A percentile compares a stretch with the other conserved stretches of the same genome.
Conservation (phyloP, 495 filamentous ascomycete genomes). For the Neurospora hispaniola region DNA sequence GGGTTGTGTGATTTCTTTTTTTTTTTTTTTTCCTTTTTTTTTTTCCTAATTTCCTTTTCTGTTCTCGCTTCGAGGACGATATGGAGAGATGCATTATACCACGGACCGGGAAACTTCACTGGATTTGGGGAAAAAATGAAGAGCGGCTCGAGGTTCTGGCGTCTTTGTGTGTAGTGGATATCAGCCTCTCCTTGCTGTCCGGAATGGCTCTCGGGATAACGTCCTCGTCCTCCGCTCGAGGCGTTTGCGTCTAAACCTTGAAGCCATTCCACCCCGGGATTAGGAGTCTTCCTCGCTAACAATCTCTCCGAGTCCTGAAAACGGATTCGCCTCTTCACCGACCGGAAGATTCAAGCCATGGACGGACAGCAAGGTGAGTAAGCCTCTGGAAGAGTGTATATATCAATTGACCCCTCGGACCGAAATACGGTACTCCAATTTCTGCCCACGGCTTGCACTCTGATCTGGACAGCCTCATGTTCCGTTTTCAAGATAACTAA, state of each 20-base stretch:
- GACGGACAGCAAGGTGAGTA: conserved; percentile 42
- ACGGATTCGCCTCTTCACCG: conserved; percentile 10
- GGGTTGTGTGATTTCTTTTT: conserved; percentile 20
- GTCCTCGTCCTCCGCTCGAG: neutral
- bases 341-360: conserved; percentile 22
- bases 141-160: conserved; percentile 6
- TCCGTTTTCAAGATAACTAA: conserved; percentile 15
- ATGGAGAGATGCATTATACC: conserved; percentile 16
- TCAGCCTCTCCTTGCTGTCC: conserved; percentile 22
- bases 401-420: conserved; percentile 30
- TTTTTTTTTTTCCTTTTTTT: conserved; percentile 13
- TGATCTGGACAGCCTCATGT: neutral
- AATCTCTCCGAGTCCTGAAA: conserved; percentile 3
- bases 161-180: conserved; percentile 7
- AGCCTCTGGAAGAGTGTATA: conserved; percentile 30
- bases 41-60: conserved; percentile 15
- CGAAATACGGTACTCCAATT: conserved; percentile 20
- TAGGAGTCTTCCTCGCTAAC: conserved; percentile 6
- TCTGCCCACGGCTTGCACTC: conserved; percentile 4
- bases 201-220: conserved; percentile 13
- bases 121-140: conserved; percentile 9
- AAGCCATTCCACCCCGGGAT: conserved; percentile 1
- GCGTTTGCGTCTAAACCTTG: conserved; percentile 2
- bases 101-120: conserved; percentile 12
- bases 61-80: conserved; percentile 12